phyloP scores from a whole-genome alignment of 129 eudicot genomes.

The Artemisia annua region DNA sequence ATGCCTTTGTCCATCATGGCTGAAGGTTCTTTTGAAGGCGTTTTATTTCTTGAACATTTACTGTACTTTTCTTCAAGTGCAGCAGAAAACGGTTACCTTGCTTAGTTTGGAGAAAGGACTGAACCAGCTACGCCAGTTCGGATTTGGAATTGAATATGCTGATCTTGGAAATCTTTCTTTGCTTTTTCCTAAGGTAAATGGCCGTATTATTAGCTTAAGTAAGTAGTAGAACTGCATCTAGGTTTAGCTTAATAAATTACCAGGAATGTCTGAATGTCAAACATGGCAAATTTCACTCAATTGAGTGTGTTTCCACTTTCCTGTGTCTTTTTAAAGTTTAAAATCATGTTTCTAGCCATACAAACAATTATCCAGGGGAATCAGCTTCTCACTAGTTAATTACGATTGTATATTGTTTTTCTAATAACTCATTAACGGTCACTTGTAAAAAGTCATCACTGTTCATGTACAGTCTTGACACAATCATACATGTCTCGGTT shows the following conservation, averaged over 20 bases:
- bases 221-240: background rate
- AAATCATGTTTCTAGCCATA: too few species aligned
- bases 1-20: constrained; percentile 76
- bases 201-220: background rate
- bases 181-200: constrained; percentile 65
- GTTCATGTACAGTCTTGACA: background rate
- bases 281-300: too few species aligned
- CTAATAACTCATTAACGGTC: background rate
- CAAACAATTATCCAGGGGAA: too few species aligned
- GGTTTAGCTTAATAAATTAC: background rate
- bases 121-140: constrained; percentile 46
- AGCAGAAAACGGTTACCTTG: constrained; percentile 40
- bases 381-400: background rate
- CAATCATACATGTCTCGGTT: constrained; percentile 3
- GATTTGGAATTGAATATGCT: constrained; percentile 44
- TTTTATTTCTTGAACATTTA: constrained; percentile 62
- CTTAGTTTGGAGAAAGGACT: constrained; percentile 43
- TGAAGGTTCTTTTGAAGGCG: constrained; percentile 56
- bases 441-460: background rate
- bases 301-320: too few species aligned
- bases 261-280: too few species aligned
- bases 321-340: too few species aligned
- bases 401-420: background rate
- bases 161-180: constrained; percentile 65
- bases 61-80: constrained; percentile 49